Conservation (phyloP, 208 protist species). For the Trypanosoma caninum region DNA sequence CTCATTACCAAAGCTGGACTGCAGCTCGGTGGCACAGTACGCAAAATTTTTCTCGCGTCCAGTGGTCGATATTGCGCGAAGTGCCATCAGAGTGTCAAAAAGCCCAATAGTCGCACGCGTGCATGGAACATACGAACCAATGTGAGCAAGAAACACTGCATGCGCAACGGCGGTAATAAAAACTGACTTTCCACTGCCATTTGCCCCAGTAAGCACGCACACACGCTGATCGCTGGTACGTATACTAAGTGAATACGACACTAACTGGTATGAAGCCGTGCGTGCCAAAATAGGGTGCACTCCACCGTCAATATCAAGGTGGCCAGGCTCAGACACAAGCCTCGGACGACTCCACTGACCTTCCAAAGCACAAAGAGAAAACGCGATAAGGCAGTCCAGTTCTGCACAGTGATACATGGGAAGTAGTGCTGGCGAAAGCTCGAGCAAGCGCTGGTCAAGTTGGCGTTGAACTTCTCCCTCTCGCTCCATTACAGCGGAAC, state of each 20-base stretch:
- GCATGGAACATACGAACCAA: conserved; percentile 93
- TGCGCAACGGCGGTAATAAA: conserved; percentile 91
- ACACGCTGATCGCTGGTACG: conserved; percentile 35
- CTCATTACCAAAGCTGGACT: conserved; percentile 77
- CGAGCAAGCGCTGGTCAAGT: conserved; percentile 61
- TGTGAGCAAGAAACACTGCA: conserved; percentile 90
- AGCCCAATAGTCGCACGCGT: conserved; percentile 41
- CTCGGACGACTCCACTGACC: conserved; percentile 59
- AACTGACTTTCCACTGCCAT: conserved; percentile 91
- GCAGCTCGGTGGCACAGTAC: conserved; percentile 10
- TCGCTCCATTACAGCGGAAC: conserved; percentile 47
- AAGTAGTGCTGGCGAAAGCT: conserved; percentile 58
- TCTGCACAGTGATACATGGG: conserved; percentile 43
- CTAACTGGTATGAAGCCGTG: conserved; percentile 28
- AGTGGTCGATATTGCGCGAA: conserved; percentile 8
- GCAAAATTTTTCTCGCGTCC: conserved; percentile 8
- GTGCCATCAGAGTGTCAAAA: conserved; percentile 42
- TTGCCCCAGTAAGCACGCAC: conserved; percentile 78
- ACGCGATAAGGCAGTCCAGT: conserved; percentile 75
- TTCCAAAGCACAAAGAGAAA: conserved; percentile 59
- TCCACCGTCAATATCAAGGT: conserved; percentile 53
- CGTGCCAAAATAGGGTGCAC: conserved; percentile 71
- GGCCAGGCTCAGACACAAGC: conserved; percentile 24
- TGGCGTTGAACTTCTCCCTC: conserved; percentile 57
- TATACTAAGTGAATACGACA: conserved; percentile 56